Evolutionary conservation across 2,329 filamentous ascomycete species (phyloP), one percentile per base, ranked within the genome.

Genomic region (Trichocomaceae sp.): DNA sequence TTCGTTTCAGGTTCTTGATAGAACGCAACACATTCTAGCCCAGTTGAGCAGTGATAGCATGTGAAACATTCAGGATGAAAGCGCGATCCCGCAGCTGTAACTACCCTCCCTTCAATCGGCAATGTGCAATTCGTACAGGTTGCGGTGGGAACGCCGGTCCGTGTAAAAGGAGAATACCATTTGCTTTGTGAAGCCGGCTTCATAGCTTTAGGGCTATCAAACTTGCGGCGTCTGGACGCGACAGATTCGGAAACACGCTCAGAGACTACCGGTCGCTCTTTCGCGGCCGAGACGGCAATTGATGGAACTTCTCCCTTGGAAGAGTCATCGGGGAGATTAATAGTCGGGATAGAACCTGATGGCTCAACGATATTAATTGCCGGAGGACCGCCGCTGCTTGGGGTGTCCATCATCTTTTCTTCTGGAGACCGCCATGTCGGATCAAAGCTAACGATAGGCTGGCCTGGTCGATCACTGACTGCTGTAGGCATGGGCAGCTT

Each of bases 361-460:
- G 77, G 64, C 52, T 78, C 71, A 61, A 85, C 82, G 33, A 69
- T 73, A 5, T 85, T 84, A 33, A 76, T 72, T 58, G 75, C 72
- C 55, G 69, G 70, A 19, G 54, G 8, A 29, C 26, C 26, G 26
- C 26, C 26, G 26, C 26, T 29, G 5, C 39, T 58, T 66, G 56
- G 60, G 15, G 61, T 56, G 5, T 61, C 60, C 47, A 64, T 65
- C 8, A 65, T 59, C 56, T 70, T 63, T 23, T 64, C 59, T 72
- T 76, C 75, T 70, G 79, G 77, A 75, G 81, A 76, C 72, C 85
- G 87, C 76, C 89, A 96, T 69, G 86, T 82, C 66, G 82, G 82
- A 74, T 95, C 83, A 79, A 97, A 97, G 80, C 92, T 97, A 79
- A 97, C 92, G 78, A 97, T 97, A 60, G 92, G 92, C 68, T 92